Percentiles rank a stretch among this genome's conserved stretches.
Conservation (phyloP, 2,329 filamentous ascomycete species). For the Phyllosticta capitalensis region DNA sequence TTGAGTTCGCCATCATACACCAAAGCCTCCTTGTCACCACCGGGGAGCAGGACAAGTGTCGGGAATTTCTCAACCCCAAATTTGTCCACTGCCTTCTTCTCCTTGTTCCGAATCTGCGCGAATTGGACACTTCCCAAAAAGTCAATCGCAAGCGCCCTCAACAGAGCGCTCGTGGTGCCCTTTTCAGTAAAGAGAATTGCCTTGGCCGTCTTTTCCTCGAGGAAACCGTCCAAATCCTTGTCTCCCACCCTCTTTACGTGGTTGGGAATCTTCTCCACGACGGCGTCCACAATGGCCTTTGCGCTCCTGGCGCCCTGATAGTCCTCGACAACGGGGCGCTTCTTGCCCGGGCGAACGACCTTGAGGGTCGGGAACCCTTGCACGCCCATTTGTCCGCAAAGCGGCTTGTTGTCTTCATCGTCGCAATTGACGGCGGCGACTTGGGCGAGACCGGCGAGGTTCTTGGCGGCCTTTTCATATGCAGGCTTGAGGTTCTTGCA, state of each 20-base stretch:
- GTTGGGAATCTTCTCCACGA: slow-evolving; percentile 83
- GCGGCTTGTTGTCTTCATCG: slow-evolving; percentile 79
- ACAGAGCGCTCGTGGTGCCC: slow-evolving; percentile 70
- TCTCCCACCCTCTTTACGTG: slow-evolving; percentile 75
- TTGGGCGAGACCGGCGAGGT: slow-evolving; percentile 82
- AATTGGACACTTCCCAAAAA: slow-evolving; percentile 72
- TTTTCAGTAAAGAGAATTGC: slow-evolving; percentile 91
- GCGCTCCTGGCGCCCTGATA: slow-evolving; percentile 77
- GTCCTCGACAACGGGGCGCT: slow-evolving; percentile 78
- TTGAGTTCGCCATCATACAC: slow-evolving; percentile 76
- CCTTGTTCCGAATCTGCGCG: slow-evolving; percentile 76
- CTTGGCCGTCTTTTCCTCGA: slow-evolving; percentile 62
- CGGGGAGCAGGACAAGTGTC: slow-evolving; percentile 68
- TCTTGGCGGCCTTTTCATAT: slow-evolving; percentile 88
- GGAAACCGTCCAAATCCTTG: slow-evolving; percentile 66
- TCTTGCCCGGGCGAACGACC: slow-evolving; percentile 78
- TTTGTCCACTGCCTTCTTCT: slow-evolving; percentile 58
- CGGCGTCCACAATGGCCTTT: slow-evolving; percentile 78
- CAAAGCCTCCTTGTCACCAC: slow-evolving; percentile 56
- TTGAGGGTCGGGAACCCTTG: slow-evolving; percentile 95
- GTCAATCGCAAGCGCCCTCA: slow-evolving; percentile 82
- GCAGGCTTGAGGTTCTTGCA: slow-evolving; percentile 92
- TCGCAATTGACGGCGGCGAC: slow-evolving; percentile 95
- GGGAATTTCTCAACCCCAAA: slow-evolving; percentile 75
- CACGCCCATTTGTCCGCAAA: slow-evolving; percentile 78